These are phyloP conservation scores for Chaetomium tenue DNA, from an alignment of 495 filamentous ascomycete species.

Conservation along the genomic window DNA sequence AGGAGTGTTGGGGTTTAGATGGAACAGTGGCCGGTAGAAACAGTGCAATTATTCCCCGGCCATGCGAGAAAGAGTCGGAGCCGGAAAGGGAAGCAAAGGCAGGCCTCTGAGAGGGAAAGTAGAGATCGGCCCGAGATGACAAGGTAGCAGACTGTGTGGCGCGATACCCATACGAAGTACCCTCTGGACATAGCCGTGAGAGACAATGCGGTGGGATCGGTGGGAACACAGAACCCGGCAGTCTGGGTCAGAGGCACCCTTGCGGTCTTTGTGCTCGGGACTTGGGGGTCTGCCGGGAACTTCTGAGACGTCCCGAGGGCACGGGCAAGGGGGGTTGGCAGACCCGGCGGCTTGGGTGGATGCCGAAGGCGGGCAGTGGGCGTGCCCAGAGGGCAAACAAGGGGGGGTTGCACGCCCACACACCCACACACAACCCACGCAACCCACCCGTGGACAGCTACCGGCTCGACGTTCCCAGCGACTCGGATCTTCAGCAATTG, in stretches of 20 bases:
- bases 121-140: background rate
- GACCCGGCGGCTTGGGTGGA: conserved; percentile 19
- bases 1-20: background rate
- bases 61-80: background rate
- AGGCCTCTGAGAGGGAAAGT: background rate
- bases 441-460: background rate
- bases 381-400: background rate
- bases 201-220: background rate
- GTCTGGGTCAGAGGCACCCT: conserved; percentile 19
- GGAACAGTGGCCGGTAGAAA: background rate
- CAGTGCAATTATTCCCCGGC: background rate
- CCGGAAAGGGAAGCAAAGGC: background rate
- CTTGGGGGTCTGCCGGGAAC: background rate
- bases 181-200: background rate
- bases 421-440: no score
- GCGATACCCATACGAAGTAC: background rate
- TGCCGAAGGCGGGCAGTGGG: conserved; percentile 10
- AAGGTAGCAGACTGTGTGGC: background rate
- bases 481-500: conserved; percentile 15
- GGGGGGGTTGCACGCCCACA: background rate
- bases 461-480: conserved; percentile 11
- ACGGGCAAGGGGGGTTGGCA: background rate
- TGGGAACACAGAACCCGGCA: conserved; percentile 20
- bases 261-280: conserved; percentile 13
- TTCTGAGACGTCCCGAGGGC: conserved; percentile 7